Base-by-base conservation (phyloP, 2,329 filamentous ascomycete genomes). In the Alternaria angustiovoidea region DNA sequence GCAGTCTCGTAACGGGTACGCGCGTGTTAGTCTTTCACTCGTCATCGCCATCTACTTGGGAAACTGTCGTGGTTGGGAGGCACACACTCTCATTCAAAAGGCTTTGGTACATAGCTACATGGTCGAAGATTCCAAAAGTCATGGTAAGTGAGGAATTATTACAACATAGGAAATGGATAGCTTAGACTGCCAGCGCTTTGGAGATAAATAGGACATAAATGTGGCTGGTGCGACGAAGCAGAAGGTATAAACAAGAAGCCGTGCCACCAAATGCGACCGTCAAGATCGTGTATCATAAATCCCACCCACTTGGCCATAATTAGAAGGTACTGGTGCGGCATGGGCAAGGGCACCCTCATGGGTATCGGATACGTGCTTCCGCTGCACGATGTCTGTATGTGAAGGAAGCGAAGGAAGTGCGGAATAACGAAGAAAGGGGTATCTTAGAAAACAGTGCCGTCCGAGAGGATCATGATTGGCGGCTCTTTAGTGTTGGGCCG, bases 401-500 rank as follows among this genome's bases (percentile, higher is more conserved):
- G 49, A 65, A 65, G 51, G 62, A 70, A 73, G 65, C 61, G 65
- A 71, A 59, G 71, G 47, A 64, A 68, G 64, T 32, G 61, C 67
- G 63, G 54, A 68, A 48, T 65, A 72, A 67, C 48, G 64, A 73
- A 71, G 65, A 57, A 67, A 65, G 67, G 79, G 78, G 78, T 80
- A 81, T 80, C 78, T 80, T 88, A 97, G 78, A 99, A 98, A 67
- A 99, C 92, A 24, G 95, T 98, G 63, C 95, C 95, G 78, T 99
- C 95, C 66, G 93, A 97, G 68, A 96, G 87, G 71, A 98, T 97
- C 81, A 97, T 89, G 75, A 99, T 98, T 5, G 95, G 95, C 32
- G 94, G 93, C 77, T 96, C 93, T 81, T 95, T 97, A 53, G 95
- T 98, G 74, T 97, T 98, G 22, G 95, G 95, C 69, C 95, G 87